Evolutionary conservation across 495 filamentous ascomycete genomes (phyloP).

Genomic region (Bathelium albidoporum): DNA sequence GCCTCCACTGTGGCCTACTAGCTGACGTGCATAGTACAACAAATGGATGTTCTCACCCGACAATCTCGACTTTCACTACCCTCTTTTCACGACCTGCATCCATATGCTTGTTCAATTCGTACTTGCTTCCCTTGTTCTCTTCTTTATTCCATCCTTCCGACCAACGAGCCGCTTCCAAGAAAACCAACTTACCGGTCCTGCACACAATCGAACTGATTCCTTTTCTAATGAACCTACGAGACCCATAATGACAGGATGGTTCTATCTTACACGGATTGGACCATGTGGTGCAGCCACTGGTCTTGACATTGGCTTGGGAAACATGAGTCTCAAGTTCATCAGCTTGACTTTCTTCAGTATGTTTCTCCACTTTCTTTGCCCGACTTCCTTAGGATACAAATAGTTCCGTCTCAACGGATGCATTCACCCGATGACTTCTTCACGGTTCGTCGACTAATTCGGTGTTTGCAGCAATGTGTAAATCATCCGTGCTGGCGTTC

Average conservation of each 20-base stretch:
- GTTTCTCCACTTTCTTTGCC: constrained; percentile 22
- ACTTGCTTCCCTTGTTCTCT: constrained; percentile 69
- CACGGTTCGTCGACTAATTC: neutral
- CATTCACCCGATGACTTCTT: too few species aligned
- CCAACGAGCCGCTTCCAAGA: constrained; percentile 44
- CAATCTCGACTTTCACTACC: constrained; percentile 82
- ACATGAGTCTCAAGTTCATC: constrained; percentile 92
- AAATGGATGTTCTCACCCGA: constrained; percentile 98
- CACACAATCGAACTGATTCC: constrained; percentile 28
- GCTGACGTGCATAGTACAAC: constrained; percentile 61
- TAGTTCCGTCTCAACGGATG: too few species aligned
- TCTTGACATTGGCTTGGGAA: constrained; percentile 92
- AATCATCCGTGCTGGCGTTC: constrained; percentile 91
- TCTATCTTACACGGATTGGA: constrained; percentile 85
- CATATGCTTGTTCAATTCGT: constrained; percentile 97
- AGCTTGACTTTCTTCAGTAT: constrained; percentile 91
- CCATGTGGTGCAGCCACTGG: constrained; percentile 91
- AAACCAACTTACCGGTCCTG: constrained; percentile 35
- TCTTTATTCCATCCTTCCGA: constrained; percentile 71
- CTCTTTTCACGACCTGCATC: constrained; percentile 86
- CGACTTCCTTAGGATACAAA: neutral
- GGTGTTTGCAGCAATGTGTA: constrained; percentile 72
- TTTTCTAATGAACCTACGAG: constrained; percentile 41
- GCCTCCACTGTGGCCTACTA: neutral
- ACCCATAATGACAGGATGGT: constrained; percentile 79